Evolutionary conservation across 257 asterid species (phyloP).

Genomic region (Orobanche coerulescens): DNA sequence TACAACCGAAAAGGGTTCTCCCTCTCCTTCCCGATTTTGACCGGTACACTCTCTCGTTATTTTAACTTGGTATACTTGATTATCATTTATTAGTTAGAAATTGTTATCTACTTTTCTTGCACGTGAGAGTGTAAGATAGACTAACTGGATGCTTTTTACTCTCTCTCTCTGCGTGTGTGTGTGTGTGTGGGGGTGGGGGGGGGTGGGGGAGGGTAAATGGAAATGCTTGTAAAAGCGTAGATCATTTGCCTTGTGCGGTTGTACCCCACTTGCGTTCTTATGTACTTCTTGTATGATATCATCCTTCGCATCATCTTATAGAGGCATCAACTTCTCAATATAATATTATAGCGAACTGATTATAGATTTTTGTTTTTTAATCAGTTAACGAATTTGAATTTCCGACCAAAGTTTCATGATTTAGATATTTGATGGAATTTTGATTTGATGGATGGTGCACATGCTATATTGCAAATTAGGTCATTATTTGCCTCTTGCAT

Average conservation of each 20-base stretch:
- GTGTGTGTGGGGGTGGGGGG: no score
- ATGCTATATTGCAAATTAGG: not conserved
- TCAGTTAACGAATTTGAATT: not conserved
- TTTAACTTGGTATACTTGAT: constrained; percentile 7
- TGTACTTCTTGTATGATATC: not conserved
- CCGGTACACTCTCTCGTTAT: constrained; percentile 39
- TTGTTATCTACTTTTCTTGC: not conserved
- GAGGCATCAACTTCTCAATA: not conserved
- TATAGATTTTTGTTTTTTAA: not conserved
- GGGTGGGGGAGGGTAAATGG: not conserved
- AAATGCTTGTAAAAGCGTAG: not conserved
- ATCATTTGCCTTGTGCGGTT: not conserved
- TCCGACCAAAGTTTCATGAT: not conserved
- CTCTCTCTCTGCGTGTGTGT: not conserved
- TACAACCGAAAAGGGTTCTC: constrained; percentile 58
- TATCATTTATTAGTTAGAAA: not conserved
- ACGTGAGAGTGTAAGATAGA: not conserved
- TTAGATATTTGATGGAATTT: not conserved
- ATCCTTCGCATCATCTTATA: not conserved
- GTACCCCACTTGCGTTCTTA: not conserved
- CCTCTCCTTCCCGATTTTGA: constrained; percentile 83
- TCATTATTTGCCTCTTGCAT: constrained; percentile 5
- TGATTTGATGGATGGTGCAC: constrained; percentile 4
- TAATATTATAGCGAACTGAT: not conserved
- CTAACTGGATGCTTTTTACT: no score